phyloP scores from a whole-genome alignment of 768 basidiomycete genomes.

The Hypholoma sublateritium region DNA sequence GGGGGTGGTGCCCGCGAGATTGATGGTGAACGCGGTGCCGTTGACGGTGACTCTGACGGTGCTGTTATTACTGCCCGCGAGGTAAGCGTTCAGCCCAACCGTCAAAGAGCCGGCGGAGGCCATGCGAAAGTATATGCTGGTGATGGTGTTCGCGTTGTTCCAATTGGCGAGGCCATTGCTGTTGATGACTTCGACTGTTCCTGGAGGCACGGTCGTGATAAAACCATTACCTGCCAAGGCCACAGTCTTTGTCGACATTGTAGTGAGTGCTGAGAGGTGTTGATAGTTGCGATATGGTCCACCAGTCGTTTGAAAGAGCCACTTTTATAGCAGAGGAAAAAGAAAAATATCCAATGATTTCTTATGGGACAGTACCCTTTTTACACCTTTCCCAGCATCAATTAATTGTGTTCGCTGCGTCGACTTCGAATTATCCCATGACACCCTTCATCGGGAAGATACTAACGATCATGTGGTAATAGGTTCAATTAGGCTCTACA shows the following conservation, averaged over 20 bases:
- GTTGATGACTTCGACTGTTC: slow-evolving; percentile 12
- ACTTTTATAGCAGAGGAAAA: too few species aligned
- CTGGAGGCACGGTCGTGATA: slow-evolving; percentile 5
- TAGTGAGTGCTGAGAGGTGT: not conserved
- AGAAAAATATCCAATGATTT: too few species aligned
- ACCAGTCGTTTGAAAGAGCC: too few species aligned
- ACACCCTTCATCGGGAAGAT: too few species aligned
- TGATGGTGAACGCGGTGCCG: slow-evolving; percentile 10
- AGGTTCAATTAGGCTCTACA: too few species aligned
- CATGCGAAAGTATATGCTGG: slow-evolving; percentile 14
- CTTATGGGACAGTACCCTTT: too few species aligned
- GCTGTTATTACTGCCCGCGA: slow-evolving; percentile 16
- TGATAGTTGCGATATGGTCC: too few species aligned
- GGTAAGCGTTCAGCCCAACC: slow-evolving; percentile 14
- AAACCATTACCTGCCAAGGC: slow-evolving; percentile 14
- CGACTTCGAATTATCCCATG: too few species aligned
- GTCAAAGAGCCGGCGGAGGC: slow-evolving; percentile 10
- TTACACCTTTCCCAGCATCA: too few species aligned
- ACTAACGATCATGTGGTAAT: too few species aligned
- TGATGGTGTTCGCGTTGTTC: slow-evolving; percentile 14
- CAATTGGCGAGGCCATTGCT: slow-evolving; percentile 15
- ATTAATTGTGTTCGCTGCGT: too few species aligned
- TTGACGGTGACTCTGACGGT: slow-evolving; percentile 15
- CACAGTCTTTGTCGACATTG: slow-evolving; percentile 13
- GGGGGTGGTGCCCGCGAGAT: slow-evolving; percentile 11